Evolutionary conservation across 2,329 filamentous ascomycete genomes (phyloP).

Genomic region (Cladophialophora immunda): DNA sequence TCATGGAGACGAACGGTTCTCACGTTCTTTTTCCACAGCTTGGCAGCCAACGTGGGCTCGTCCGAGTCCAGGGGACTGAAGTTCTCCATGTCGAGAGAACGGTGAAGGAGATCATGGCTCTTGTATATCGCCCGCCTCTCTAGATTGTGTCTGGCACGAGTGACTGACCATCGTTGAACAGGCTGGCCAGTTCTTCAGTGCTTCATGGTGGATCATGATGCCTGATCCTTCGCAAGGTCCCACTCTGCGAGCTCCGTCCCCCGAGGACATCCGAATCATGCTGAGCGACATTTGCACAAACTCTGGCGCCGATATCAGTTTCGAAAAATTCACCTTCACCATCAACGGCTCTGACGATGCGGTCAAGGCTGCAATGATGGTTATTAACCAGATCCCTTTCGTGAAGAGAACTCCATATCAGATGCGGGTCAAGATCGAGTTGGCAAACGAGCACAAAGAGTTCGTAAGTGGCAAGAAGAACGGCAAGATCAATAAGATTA

Average conservation of each 20-base stretch:
- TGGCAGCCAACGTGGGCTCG: constrained; percentile 81
- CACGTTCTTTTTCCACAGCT: constrained; percentile 92
- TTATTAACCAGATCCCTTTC: constrained; percentile 91
- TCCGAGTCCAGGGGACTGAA: constrained; percentile 92
- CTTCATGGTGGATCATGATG: constrained; percentile 92
- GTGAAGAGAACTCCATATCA: constrained; percentile 87
- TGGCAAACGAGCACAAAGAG: constrained; percentile 99
- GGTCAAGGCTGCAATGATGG: constrained; percentile 92
- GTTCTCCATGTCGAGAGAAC: constrained; percentile 94
- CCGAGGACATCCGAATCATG: constrained; percentile 83
- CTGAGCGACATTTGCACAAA: constrained; percentile 95
- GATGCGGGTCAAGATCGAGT: constrained; percentile 96
- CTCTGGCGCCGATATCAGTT: constrained; percentile 92
- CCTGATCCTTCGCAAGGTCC: constrained; percentile 69
- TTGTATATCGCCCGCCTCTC: constrained; percentile 65
- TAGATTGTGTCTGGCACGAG: constrained; percentile 29
- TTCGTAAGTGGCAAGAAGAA: constrained; percentile 99
- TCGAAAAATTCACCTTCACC: constrained; percentile 92
- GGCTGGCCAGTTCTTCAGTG: constrained; percentile 97
- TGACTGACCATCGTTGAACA: constrained; percentile 49
- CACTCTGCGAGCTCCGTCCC: constrained; percentile 67
- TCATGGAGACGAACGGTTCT: constrained; percentile 94
- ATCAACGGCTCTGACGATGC: constrained; percentile 96
- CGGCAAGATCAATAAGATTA: constrained; percentile 99
- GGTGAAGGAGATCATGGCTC: constrained; percentile 91